Percentiles rank a stretch among this genome's conserved stretches.
These are phyloP conservation scores for Trichothecium roseum DNA, from an alignment of 2,329 filamentous ascomycete genomes.

Conservation along the genomic window DNA sequence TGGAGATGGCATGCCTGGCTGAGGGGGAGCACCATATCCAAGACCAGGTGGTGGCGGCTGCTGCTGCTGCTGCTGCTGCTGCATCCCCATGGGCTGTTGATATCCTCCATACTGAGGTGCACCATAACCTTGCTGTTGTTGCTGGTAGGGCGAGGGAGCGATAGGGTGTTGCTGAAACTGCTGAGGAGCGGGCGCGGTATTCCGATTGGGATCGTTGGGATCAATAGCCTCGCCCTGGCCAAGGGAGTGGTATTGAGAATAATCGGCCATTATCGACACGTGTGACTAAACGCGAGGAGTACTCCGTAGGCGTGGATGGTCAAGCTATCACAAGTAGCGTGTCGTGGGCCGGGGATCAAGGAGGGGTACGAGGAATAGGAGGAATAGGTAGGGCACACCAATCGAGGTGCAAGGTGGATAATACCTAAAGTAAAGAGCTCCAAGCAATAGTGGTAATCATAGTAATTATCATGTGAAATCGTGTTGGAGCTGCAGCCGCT, in stretches of 20 bases:
- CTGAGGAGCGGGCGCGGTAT: conserved; percentile 36
- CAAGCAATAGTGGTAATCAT: no score
- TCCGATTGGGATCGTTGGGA: conserved; percentile 41
- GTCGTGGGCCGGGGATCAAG: no score
- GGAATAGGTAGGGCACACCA: no score
- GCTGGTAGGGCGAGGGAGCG: conserved; percentile 44
- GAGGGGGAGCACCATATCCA: conserved; percentile 20
- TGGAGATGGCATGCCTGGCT: conserved; percentile 18
- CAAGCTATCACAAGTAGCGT: no score
- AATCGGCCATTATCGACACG: conserved; percentile 37
- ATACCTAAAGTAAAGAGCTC: no score
- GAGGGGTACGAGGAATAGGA: no score
- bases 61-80: conserved; percentile 4
- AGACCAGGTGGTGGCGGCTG: no score
- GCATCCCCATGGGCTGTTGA: conserved; percentile 14
- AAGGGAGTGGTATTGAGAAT: conserved; percentile 44
- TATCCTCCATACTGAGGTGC: conserved; percentile 30
- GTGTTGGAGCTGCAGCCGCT: no score
- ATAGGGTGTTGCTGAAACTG: conserved; percentile 49
- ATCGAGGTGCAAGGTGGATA: no score
- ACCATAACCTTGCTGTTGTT: conserved; percentile 27
- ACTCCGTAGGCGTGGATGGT: conserved; percentile 1
- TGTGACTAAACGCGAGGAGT: no score
- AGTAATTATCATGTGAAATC: no score
- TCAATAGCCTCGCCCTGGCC: conserved; percentile 45